Conservation (phyloP, 129 eudicot genomes). For the Escallonia rubra region DNA sequence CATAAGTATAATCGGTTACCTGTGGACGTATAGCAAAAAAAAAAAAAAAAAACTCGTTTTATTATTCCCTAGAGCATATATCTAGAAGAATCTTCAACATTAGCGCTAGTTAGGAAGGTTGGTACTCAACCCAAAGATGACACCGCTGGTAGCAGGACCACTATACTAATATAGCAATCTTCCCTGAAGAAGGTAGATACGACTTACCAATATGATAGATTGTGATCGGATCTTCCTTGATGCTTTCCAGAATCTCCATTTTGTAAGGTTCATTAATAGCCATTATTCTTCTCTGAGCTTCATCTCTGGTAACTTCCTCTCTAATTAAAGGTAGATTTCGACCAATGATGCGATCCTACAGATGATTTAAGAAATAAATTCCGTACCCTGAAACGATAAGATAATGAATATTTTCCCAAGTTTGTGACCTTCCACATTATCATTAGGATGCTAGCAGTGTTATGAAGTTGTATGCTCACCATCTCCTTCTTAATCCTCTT, state of each 20-base stretch:
- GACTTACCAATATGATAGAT: constrained; percentile 86
- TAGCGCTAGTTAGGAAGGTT: no score
- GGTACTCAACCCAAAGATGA: no score
- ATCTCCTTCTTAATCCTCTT: constrained; percentile 95
- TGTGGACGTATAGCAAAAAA: no score
- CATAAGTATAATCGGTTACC: no score
- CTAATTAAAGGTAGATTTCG: constrained; percentile 78
- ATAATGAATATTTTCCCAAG: constrained; percentile 28
- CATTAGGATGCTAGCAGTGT: neutral
- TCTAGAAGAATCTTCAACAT: no score
- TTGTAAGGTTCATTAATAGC: constrained; percentile 94
- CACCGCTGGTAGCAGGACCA: no score
- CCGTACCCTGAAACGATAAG: constrained; percentile 40
- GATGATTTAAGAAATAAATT: constrained; percentile 47
- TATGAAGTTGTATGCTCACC: constrained; percentile 44
- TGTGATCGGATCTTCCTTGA: constrained; percentile 87
- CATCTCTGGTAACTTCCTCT: constrained; percentile 95
- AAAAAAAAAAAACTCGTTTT: no score
- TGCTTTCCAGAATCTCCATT: constrained; percentile 78
- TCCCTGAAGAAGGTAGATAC: neutral
- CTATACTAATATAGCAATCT: neutral
- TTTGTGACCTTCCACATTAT: constrained; percentile 5
- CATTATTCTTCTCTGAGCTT: constrained; percentile 74
- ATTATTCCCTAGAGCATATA: no score
- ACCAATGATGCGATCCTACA: constrained; percentile 96